Evolutionary conservation across 768 basidiomycete genomes (phyloP).

Genomic region (Hericium rajendrae): DNA sequence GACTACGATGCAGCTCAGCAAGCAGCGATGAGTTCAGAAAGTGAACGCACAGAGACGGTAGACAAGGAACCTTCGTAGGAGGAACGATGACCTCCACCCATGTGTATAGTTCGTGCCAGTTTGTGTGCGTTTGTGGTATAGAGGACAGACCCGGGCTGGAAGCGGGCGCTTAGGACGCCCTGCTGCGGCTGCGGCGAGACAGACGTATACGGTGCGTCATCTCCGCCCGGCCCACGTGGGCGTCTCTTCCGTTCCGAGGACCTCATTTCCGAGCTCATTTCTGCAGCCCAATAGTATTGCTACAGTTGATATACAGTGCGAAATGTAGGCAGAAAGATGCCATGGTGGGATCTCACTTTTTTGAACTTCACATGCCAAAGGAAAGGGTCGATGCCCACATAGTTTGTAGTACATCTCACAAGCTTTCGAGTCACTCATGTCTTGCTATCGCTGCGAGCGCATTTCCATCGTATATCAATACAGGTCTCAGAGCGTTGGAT

Average conservation of each 20-base stretch:
- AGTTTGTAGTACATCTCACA: too few relatives aligned
- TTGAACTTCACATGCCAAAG: too few relatives aligned
- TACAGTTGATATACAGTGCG: not conserved
- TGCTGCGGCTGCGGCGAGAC: not conserved
- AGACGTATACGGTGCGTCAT: not conserved
- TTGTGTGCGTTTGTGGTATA: not conserved
- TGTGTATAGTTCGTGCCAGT: not conserved
- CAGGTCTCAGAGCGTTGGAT: not conserved
- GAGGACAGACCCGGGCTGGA: not conserved
- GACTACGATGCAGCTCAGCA: slow-evolving; percentile 20
- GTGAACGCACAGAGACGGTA: slow-evolving; percentile 30
- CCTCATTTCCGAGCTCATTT: too few relatives aligned
- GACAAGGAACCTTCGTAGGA: not conserved
- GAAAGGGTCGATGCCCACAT: too few relatives aligned
- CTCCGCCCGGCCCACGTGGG: not conserved
- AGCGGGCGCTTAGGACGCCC: too few relatives aligned
- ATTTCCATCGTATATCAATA: not conserved
- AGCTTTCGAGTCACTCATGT: not conserved
- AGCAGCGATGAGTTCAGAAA: slow-evolving; percentile 4
- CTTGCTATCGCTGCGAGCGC: not conserved
- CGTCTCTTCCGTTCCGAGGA: too few relatives aligned
- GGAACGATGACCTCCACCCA: not conserved
- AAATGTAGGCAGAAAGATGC: too few relatives aligned
- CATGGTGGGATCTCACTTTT: too few relatives aligned
- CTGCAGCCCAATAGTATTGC: not conserved